Conservation (phyloP, 169 alveolate genomes). For the Plasmodium ovale region DNA sequence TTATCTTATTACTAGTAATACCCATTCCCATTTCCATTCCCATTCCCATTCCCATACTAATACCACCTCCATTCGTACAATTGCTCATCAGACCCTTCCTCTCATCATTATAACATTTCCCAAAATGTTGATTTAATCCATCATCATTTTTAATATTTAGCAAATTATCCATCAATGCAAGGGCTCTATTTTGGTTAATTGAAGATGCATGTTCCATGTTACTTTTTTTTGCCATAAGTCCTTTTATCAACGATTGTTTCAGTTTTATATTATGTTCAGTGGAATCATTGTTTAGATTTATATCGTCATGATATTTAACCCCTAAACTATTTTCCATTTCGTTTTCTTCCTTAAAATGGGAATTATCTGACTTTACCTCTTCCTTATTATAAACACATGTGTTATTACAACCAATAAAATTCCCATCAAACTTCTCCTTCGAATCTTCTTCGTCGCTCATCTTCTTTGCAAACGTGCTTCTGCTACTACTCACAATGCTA, state of each 20-base stretch:
- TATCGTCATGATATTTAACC: background rate
- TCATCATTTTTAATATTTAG: constrained; percentile 29
- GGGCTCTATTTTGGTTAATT: constrained; percentile 27
- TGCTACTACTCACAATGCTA: background rate
- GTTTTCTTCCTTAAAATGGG: constrained; percentile 6
- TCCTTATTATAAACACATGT: constrained; percentile 18
- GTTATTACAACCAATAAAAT: background rate
- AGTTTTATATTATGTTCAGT: constrained; percentile 15
- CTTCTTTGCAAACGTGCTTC: background rate
- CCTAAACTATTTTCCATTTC: constrained; percentile 17
- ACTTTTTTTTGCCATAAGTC: constrained; percentile 7
- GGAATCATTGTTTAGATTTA: background rate
- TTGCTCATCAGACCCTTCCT: background rate
- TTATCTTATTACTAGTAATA: background rate
- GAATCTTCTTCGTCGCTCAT: constrained; percentile 13
- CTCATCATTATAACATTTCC: background rate
- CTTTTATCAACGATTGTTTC: constrained; percentile 34
- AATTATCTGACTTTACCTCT: constrained; percentile 10
- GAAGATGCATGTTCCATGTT: constrained; percentile 1
- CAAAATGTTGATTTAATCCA: background rate
- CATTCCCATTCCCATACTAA: background rate
- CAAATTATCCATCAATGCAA: constrained; percentile 19
- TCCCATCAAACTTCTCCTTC: constrained; percentile 20
- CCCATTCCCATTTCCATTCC: background rate
- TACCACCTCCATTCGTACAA: background rate